Base-by-base conservation (phyloP, 2,329 filamentous ascomycete species). In the Aurifilum marmelostoma region DNA sequence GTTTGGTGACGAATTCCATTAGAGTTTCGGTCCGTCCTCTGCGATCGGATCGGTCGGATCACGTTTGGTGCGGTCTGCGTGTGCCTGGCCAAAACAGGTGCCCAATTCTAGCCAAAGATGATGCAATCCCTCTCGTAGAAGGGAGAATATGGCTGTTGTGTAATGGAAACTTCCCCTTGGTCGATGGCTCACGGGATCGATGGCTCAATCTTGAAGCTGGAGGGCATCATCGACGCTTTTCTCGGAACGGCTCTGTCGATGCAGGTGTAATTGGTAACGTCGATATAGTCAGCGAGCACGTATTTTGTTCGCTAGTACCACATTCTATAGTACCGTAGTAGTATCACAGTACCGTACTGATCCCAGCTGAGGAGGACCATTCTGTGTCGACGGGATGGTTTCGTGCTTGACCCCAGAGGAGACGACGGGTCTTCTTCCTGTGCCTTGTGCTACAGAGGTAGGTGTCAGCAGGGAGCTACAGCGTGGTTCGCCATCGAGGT, bases 101-200 rank as follows among this genome's bases (percentile, higher is more conserved):
- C 58, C 54, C 67, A 63, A 34, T 66, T 34, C 60, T 68, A 56
- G 61, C 63, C 47, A 70, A 70, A 11, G 39, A 70, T 70, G 69
- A 70, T 67, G 69, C 62, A 68, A 70, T 70, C 39, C 58, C 39
- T 27, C 62, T 29, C 24, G 62, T 54, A 18, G 39, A 65, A 56
- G 39, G 54, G 50, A 1, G 18, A 56, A 60, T 3, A 62, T 52
- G 34, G 61, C 41, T 61, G 63, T 70, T 68, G 59, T 68, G 66
- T 70, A 62, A 68, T 67, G 54, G 58, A 65, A 68, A 65, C 8
- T 9, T 50, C 52, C 63, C 43, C 29, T 56, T 14, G 63, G n/a
- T n/a, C n/a, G n/a, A n/a, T 67, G 61, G 64, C 54, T 37, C 65
- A 39, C 24, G 41, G 37, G 60, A 56, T 41, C 47, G 63, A 63